Percentiles rank a stretch among this genome's conserved stretches.
These are phyloP conservation scores for Ilyonectria destructans DNA, from an alignment of 2,329 filamentous ascomycete genomes.

Conservation along the genomic window DNA sequence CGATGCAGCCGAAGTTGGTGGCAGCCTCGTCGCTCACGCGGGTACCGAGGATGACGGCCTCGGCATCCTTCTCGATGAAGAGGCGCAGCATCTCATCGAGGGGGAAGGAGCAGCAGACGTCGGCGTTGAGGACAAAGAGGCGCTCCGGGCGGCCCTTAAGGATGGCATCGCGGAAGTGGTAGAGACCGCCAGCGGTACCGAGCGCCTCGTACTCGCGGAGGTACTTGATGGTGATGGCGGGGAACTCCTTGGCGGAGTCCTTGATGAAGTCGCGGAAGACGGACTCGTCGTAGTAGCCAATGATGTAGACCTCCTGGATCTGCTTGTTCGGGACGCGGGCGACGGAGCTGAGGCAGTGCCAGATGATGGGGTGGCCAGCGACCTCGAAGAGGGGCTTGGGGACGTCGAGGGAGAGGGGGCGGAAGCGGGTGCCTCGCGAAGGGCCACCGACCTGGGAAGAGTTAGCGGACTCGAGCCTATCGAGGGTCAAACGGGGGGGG, in stretches of 20 bases:
- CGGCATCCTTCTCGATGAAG: conserved; percentile 94
- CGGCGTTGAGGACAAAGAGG: conserved; percentile 97
- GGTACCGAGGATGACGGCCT: conserved; percentile 96
- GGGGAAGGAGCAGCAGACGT: conserved; percentile 99
- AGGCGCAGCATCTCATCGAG: conserved; percentile 95
- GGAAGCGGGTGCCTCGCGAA: conserved; percentile 94
- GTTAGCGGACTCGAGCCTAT: conserved; percentile 49
- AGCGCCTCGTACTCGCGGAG: conserved; percentile 97
- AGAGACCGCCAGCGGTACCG: conserved; percentile 95
- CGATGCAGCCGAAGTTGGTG: conserved; percentile 97
- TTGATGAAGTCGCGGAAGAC: conserved; percentile 99
- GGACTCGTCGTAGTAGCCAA: conserved; percentile 98
- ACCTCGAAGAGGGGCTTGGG: conserved; percentile 99
- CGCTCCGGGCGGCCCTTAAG: conserved; percentile 95
- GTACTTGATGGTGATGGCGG: conserved; percentile 90
- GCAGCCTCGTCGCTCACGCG: conserved; percentile 92
- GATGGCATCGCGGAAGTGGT: conserved; percentile 99
- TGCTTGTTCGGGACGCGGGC: conserved; percentile 85
- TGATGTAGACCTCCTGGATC: conserved; percentile 96
- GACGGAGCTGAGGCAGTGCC: conserved; percentile 95
- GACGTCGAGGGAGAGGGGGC: conserved; percentile 94
- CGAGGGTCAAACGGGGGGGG: conserved; percentile 2
- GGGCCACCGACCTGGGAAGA: conserved; percentile 87
- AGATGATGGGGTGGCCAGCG: conserved; percentile 97
- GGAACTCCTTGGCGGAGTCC: conserved; percentile 87